A percentile compares a stretch with the other conserved stretches of the same genome.
Conservation (phyloP, 2,329 filamentous ascomycete species). For the Beauveria medogensis region DNA sequence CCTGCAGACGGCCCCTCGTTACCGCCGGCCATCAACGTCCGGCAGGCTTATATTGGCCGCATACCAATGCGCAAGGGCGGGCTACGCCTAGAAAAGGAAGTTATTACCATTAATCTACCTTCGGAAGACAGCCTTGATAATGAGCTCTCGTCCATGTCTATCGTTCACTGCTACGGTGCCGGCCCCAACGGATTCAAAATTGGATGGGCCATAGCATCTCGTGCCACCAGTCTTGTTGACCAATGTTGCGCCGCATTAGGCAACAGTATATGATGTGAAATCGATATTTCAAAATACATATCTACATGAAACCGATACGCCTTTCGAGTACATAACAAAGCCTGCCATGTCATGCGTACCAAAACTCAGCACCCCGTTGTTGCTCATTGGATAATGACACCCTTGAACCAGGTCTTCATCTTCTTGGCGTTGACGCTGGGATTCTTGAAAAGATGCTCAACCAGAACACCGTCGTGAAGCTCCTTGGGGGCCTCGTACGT, state of each 20-base stretch:
- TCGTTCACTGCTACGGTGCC: constrained; percentile 9
- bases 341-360: background rate
- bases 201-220: background rate
- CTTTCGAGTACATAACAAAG: background rate
- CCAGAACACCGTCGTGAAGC: constrained; percentile 22
- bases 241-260: background rate
- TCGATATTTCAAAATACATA: background rate
- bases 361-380: background rate
- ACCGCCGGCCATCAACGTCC: background rate
- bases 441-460: constrained; percentile 19
- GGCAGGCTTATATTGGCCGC: constrained; percentile 2
- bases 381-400: constrained; percentile 1
- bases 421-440: constrained; percentile 21
- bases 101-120: background rate
- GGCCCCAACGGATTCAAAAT: constrained; percentile 6
- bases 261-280: background rate
- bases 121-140: background rate
- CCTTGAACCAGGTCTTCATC: constrained; percentile 25
- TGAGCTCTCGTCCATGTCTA: background rate
- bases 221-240: background rate
- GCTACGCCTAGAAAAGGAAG: constrained; percentile 1
- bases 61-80: constrained; percentile 6
- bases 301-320: background rate
- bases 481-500: background rate
- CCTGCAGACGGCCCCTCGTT: background rate